Conservation (phyloP, 164 flowering plant genomes). For the Umbilicus rupestris region DNA sequence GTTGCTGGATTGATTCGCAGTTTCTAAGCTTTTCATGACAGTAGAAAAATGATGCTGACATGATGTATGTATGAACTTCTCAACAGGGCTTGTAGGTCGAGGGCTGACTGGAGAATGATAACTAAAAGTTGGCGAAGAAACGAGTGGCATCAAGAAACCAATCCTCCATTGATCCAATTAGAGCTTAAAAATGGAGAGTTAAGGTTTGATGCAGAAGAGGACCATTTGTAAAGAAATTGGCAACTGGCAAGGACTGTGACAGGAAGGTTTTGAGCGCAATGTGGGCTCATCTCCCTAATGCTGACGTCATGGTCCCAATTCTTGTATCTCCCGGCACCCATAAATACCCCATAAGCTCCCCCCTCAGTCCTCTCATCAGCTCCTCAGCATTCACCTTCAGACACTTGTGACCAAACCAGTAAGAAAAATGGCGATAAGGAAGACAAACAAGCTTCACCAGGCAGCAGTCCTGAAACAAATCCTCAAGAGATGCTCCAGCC, state of each 20-base stretch:
- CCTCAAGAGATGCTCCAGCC: conserved; percentile 46
- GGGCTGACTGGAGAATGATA: background rate
- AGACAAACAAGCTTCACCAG: conserved; percentile 35
- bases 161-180: no score
- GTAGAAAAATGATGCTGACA: background rate
- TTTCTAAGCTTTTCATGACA: background rate
- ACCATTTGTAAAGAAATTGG: background rate
- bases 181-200: background rate
- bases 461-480: conserved; percentile 44
- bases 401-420: background rate
- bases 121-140: background rate
- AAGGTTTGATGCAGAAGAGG: background rate
- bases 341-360: background rate
- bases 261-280: background rate
- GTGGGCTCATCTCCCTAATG: conserved; percentile 1
- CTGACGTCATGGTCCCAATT: background rate
- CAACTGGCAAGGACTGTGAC: conserved; percentile 4
- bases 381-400: background rate
- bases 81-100: background rate
- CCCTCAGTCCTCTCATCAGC: conserved; percentile 2
- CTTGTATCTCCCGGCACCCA: background rate
- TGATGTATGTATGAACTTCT: background rate
- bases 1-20: background rate
- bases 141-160: no score
- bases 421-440: conserved; percentile 29